Evolutionary conservation across 192 early-diverging fungal genomes (phyloP).

Genomic region (Funneliformis mosseae): DNA sequence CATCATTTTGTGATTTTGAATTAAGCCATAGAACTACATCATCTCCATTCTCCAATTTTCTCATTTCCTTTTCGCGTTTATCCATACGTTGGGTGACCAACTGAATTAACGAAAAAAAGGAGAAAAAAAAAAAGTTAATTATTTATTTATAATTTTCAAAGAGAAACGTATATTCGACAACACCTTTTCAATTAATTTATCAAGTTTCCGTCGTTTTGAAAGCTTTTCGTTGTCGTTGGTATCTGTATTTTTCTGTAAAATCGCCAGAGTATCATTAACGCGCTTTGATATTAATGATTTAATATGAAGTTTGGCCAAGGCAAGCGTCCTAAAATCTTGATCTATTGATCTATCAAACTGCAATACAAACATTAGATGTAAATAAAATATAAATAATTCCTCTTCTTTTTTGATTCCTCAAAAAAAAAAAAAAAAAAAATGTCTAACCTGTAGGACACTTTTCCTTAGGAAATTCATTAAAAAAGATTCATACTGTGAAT

Average conservation of each 20-base stretch:
- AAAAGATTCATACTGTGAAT: conserved; percentile 35
- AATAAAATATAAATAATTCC: conserved; percentile 2
- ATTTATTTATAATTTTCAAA: background rate
- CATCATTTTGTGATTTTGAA: background rate
- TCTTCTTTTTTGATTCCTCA: background rate
- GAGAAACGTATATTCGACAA: background rate
- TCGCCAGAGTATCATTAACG: conserved; percentile 22
- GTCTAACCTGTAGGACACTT: conserved; percentile 22
- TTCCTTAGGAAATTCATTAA: conserved; percentile 33
- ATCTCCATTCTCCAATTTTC: background rate
- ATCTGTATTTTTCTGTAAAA: background rate
- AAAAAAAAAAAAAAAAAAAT: background rate
- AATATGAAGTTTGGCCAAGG: conserved; percentile 28
- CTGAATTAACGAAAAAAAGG: background rate
- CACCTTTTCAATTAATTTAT: conserved; percentile 31
- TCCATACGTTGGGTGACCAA: background rate
- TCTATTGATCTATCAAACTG: conserved; percentile 34
- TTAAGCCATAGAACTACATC: background rate
- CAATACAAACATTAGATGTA: background rate
- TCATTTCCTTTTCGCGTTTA: background rate
- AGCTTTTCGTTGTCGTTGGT: background rate
- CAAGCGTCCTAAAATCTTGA: conserved; percentile 29
- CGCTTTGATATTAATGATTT: conserved; percentile 27
- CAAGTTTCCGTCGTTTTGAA: background rate
- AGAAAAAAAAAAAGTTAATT: background rate